A percentile compares a stretch with the other conserved stretches of the same genome.
Conservation (phyloP, 352 stramenopile genomes). For the Pythium dissotocum region DNA sequence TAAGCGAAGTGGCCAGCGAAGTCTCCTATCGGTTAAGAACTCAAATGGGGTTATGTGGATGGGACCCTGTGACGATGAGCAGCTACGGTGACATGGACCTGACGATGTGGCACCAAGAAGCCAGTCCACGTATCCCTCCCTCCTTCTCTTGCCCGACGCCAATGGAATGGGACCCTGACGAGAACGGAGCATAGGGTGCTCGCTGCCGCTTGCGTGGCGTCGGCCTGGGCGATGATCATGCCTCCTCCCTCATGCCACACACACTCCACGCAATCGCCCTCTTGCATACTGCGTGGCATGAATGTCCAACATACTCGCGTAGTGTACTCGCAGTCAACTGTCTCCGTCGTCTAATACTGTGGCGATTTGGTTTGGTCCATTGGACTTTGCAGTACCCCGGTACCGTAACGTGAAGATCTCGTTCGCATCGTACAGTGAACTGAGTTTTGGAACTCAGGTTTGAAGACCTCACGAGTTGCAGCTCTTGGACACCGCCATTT, state of each 20-base stretch:
- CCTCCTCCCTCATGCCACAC: neutral
- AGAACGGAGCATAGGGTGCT: neutral
- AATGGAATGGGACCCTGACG: too few relatives aligned
- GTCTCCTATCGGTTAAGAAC: neutral
- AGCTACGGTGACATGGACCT: neutral
- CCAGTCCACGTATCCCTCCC: neutral
- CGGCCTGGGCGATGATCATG: neutral
- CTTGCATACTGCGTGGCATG: neutral
- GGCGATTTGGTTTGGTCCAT: too few relatives aligned
- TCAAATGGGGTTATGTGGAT: neutral
- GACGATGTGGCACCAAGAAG: conserved; percentile 1
- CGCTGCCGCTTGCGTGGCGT: neutral
- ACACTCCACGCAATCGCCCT: neutral
- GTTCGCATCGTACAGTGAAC: conserved; percentile 5
- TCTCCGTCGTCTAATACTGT: too few relatives aligned
- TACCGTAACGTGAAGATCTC: neutral
- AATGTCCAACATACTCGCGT: neutral
- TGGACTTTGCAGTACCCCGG: neutral
- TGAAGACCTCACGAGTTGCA: conserved; percentile 1
- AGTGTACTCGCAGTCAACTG: too few relatives aligned
- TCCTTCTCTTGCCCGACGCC: neutral
- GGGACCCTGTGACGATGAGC: neutral
- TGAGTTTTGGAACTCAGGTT: conserved; percentile 19
- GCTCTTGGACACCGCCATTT: conserved; percentile 9
- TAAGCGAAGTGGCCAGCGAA: neutral